Evolutionary conservation across 2,329 filamentous ascomycete genomes (phyloP).

Genomic region (Penicillium sp.): DNA sequence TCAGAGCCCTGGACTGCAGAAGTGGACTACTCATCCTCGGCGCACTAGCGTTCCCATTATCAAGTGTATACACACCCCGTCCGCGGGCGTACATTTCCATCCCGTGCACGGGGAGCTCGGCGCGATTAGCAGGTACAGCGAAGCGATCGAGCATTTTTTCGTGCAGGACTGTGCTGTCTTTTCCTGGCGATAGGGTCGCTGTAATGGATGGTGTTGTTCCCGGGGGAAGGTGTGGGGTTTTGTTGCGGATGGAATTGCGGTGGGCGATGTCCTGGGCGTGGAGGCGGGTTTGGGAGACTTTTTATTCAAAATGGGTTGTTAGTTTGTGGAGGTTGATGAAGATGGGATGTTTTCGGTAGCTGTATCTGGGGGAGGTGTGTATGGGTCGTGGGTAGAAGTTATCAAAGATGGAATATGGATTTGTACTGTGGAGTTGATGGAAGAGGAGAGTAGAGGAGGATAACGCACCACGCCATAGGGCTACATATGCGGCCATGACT

Average conservation of each 20-base stretch:
- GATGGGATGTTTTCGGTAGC: too few species aligned
- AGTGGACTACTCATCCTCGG: neutral
- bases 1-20: neutral
- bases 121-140: slow-evolving; percentile 7
- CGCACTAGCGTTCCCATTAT: neutral
- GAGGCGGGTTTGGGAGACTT: slow-evolving; percentile 27
- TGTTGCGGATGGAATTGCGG: slow-evolving; percentile 31
- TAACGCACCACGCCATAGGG: slow-evolving; percentile 37
- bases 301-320: slow-evolving; percentile 6
- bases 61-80: neutral
- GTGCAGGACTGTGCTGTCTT: slow-evolving; percentile 5
- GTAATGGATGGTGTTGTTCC: slow-evolving; percentile 1
- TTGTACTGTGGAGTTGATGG: neutral
- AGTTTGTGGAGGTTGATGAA: neutral
- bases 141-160: slow-evolving; percentile 31
- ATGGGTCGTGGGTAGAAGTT: too few species aligned
- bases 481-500: slow-evolving; percentile 35
- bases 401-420: too few species aligned
- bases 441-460: neutral
- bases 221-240: slow-evolving; percentile 1
- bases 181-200: too few species aligned
- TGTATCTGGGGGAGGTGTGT: too few species aligned
- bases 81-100: slow-evolving; percentile 1
- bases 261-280: slow-evolving; percentile 32
- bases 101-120: slow-evolving; percentile 18